A percentile compares a stretch with the other conserved stretches of the same genome.
Evolutionary conservation across 169 alveolate species (phyloP).

Genomic region (Cryptosporidium tyzzeri): DNA sequence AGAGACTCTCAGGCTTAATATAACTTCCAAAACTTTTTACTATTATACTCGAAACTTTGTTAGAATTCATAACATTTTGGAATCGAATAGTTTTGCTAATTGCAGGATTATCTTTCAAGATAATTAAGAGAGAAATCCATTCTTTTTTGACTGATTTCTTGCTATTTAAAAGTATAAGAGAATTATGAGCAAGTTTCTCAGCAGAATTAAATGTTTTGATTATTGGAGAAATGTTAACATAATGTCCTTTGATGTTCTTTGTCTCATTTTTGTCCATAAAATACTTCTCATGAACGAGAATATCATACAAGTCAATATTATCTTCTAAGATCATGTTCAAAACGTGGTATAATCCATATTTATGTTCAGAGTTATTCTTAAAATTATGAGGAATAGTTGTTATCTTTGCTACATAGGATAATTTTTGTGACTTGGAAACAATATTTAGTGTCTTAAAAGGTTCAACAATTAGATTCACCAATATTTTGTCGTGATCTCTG

Average conservation of each 20-base stretch:
- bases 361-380: neutral
- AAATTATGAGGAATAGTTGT: constrained; percentile 32
- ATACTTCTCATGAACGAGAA: constrained; percentile 26
- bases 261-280: neutral
- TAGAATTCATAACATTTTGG: neutral
- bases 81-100: constrained; percentile 16
- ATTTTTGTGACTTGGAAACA: constrained; percentile 6
- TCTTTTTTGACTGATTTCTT: constrained; percentile 9
- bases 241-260: neutral
- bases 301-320: constrained; percentile 40
- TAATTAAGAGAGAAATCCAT: neutral
- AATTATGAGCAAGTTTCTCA: constrained; percentile 3
- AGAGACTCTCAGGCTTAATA: constrained; percentile 30
- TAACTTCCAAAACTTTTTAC: constrained; percentile 10
- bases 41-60: neutral
- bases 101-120: constrained; percentile 29
- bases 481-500: neutral
- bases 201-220: constrained; percentile 33
- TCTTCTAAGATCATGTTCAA: constrained; percentile 2
- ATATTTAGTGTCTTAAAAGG: constrained; percentile 23
- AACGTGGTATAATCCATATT: constrained; percentile 2
- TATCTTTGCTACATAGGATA: constrained; percentile 12
- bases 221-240: constrained; percentile 6
- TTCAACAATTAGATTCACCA: neutral
- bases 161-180: constrained; percentile 6